phyloP scores from a whole-genome alignment of 768 basidiomycete species.

The Xerocomellus dryophilus region DNA sequence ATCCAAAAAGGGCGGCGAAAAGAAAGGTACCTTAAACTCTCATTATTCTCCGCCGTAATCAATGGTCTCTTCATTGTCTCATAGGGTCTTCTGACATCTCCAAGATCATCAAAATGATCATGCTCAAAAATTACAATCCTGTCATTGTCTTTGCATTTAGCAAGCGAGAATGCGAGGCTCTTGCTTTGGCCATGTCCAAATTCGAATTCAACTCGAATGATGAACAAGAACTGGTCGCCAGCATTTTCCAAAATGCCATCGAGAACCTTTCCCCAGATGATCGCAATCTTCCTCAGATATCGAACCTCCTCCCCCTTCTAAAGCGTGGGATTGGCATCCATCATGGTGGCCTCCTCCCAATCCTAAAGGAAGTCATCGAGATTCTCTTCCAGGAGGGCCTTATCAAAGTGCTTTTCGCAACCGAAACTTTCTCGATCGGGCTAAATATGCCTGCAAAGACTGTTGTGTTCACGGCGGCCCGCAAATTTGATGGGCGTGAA shows the following conservation, averaged over 20 bases:
- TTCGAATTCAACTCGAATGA: constrained; percentile 92
- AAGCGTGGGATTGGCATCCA: constrained; percentile 97
- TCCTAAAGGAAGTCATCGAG: constrained; percentile 98
- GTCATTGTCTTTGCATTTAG: constrained; percentile 99
- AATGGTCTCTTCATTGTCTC: constrained; percentile 10
- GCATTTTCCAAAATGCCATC: constrained; percentile 94
- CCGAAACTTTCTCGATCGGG: constrained; percentile 97
- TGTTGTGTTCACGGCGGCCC: constrained; percentile 92
- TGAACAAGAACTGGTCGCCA: constrained; percentile 82
- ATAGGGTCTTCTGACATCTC: constrained; percentile 89
- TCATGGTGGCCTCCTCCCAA: constrained; percentile 95
- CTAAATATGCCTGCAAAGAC: constrained; percentile 99
- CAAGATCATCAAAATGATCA: constrained; percentile 98
- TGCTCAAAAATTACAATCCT: constrained; percentile 95
- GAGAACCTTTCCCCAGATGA: constrained; percentile 85
- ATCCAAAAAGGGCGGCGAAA: constrained; percentile 87
- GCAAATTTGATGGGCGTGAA: constrained; percentile 95
- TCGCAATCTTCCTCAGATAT: constrained; percentile 87
- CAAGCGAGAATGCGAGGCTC: constrained; percentile 94
- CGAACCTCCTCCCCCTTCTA: constrained; percentile 87
- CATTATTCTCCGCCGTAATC: neutral
- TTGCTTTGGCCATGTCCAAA: constrained; percentile 91
- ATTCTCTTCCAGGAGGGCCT: constrained; percentile 98
- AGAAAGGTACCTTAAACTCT: constrained; percentile 60
- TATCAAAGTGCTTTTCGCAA: constrained; percentile 97